phyloP scores from a whole-genome alignment of 208 protist species.

The Herpetomonas samuelpessoai region DNA sequence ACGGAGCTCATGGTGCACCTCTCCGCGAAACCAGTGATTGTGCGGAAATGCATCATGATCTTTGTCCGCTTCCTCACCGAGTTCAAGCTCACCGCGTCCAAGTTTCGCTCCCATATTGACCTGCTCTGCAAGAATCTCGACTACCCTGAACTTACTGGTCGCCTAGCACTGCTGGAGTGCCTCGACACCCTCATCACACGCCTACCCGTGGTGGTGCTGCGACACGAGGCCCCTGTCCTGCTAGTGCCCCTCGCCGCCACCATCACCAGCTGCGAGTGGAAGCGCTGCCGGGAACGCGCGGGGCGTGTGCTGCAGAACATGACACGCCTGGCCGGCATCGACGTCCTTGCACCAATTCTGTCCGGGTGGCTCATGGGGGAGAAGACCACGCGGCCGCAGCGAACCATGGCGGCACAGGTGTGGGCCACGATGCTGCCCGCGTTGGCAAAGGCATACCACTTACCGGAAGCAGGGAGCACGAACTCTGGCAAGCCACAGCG shows the following conservation, averaged over 20 bases:
- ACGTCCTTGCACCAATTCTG: slow-evolving; percentile 73
- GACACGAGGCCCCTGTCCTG: slow-evolving; percentile 71
- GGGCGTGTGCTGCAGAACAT: slow-evolving; percentile 63
- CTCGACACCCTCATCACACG: slow-evolving; percentile 64
- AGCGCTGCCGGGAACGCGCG: slow-evolving; percentile 48
- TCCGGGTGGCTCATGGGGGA: slow-evolving; percentile 43
- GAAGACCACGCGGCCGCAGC: slow-evolving; percentile 35
- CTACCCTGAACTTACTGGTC: slow-evolving; percentile 74
- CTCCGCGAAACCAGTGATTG: slow-evolving; percentile 56
- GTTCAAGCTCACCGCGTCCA: slow-evolving; percentile 84
- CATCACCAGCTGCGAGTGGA: slow-evolving; percentile 58
- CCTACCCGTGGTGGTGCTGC: slow-evolving; percentile 74
- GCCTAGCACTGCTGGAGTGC: slow-evolving; percentile 80
- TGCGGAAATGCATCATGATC: slow-evolving; percentile 68
- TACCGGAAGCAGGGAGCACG: not conserved
- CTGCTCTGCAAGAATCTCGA: slow-evolving; percentile 83
- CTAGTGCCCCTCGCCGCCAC: slow-evolving; percentile 70
- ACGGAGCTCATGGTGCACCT: slow-evolving; percentile 87
- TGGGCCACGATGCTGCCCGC: slow-evolving; percentile 69
- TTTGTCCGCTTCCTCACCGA: slow-evolving; percentile 89
- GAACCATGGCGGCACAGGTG: slow-evolving; percentile 66
- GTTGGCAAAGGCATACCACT: slow-evolving; percentile 14
- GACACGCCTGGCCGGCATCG: slow-evolving; percentile 61
- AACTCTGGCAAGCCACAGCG: not conserved
- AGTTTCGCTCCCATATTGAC: slow-evolving; percentile 90